These are phyloP conservation scores for Oryza brachyantha DNA, from an alignment of 176 grass and related monocot species.

Conservation along the genomic window DNA sequence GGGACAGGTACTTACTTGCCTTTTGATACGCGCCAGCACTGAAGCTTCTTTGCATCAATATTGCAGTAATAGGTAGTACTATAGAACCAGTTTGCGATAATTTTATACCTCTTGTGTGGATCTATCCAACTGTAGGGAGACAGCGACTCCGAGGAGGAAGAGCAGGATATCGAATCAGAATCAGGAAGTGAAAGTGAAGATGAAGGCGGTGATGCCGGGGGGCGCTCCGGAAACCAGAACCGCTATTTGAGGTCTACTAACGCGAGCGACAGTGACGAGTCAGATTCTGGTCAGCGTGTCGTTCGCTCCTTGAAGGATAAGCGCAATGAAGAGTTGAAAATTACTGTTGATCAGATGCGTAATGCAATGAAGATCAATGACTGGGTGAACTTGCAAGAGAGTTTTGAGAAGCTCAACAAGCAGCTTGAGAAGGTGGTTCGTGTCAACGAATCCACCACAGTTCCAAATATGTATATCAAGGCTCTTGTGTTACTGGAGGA, in stretches of 20 bases:
- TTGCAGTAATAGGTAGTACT: background rate
- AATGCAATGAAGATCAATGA: constrained; percentile 99
- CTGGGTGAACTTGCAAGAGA: constrained; percentile 87
- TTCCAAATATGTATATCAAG: constrained; percentile 79
- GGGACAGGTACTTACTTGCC: constrained; percentile 65
- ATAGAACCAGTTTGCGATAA: background rate
- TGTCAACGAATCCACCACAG: constrained; percentile 75
- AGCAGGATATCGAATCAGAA: constrained; percentile 48
- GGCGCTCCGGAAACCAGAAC: constrained; percentile 18
- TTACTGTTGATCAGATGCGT: constrained; percentile 85
- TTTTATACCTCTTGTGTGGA: background rate
- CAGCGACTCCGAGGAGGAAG: constrained; percentile 87
- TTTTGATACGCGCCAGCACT: too few relatives aligned
- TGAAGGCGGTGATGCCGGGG: constrained; percentile 20
- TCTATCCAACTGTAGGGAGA: constrained; percentile 50
- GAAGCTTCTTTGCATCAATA: background rate
- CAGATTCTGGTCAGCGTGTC: constrained; percentile 61
- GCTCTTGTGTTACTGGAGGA: constrained; percentile 86
- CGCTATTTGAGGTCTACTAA: constrained; percentile 47
- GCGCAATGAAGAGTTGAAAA: constrained; percentile 81
- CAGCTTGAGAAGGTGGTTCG: constrained; percentile 91
- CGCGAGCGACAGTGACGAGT: constrained; percentile 73
- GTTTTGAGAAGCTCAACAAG: constrained; percentile 95
- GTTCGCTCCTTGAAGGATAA: constrained; percentile 76
- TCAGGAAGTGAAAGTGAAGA: constrained; percentile 42